Base-by-base conservation (phyloP, 768 basidiomycete species). In the Tricholoma sp. region DNA sequence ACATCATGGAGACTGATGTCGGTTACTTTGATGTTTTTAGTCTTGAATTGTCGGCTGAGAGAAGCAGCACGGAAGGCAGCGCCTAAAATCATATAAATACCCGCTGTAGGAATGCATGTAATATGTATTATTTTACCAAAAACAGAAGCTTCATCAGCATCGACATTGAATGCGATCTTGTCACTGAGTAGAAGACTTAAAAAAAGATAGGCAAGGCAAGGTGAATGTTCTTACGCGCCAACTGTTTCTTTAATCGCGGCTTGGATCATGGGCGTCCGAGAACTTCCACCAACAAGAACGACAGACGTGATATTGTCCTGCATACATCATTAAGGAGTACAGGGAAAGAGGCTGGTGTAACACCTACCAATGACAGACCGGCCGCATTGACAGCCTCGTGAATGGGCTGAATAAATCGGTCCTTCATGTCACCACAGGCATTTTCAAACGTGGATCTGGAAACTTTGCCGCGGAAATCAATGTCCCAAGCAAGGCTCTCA, bases 131-230 rank as follows among this genome's bases (percentile, higher is more conserved):
- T 50, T 62, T 18, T 68, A 78, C 89, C 94, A 44, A 99, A 81
- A 17, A 98, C 96, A 24, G 89, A 91, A 0, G 94, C 91, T 73
- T 99, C 97, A 67, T 98, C 97, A 0, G 96, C 88, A 68, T 99
- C 98, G 58, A 99, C 91, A 62, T 98, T 98, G 66, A 88, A 79
- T 5, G 96, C 92, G 56, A 98, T 88, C 71, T 91, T 92, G 52
- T 86, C 82, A 48, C 86, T 89, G 9, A 7, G 52, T 13, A 24
- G 20, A 44, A 8, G 41, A 29, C 47, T 37, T 13, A 56, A 24
- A 47, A 18, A 45, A 18, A 49, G 57, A 51, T 55, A 59, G 12
- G 4, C 9, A 17, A 12, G 45, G 6, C 4, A 10, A 18, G 17
- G 24, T 18, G 48, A n/a, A 48, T 49, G 49, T 29, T 80, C 88